These are phyloP conservation scores for Climacium dendroides DNA, from an alignment of 225 moss, liverwort and hornwort genomes.

Conservation along the genomic window DNA sequence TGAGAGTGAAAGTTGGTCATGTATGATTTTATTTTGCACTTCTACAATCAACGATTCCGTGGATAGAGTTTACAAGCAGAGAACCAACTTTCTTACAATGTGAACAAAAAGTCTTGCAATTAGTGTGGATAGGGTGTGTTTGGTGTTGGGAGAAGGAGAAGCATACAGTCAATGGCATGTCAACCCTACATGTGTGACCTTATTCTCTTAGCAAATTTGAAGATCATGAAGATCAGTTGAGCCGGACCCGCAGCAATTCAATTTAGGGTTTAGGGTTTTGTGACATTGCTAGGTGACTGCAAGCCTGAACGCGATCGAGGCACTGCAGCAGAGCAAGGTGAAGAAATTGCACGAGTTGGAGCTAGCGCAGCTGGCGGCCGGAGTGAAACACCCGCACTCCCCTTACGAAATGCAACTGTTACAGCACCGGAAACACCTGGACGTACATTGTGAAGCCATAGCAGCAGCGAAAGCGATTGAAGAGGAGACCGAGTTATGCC, in stretches of 20 bases:
- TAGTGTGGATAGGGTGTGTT: not conserved
- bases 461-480: slow-evolving; percentile 19
- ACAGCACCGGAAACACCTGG: slow-evolving; percentile 26
- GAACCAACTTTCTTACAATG: not conserved
- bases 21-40: not conserved
- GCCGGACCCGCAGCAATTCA: not conserved
- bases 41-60: not conserved
- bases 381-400: slow-evolving; percentile 9
- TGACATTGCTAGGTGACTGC: slow-evolving; percentile 13
- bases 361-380: slow-evolving; percentile 14
- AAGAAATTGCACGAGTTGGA: slow-evolving; percentile 33
- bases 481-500: slow-evolving; percentile 16
- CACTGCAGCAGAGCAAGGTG: slow-evolving; percentile 35
- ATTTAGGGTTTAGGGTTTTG: not conserved
- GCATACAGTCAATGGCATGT: not conserved
- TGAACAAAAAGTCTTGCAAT: not conserved
- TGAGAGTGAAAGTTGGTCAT: not conserved
- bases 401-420: slow-evolving; percentile 42
- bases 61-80: not conserved
- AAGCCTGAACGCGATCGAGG: slow-evolving; percentile 27
- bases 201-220: not conserved
- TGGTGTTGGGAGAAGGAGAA: not conserved
- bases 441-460: slow-evolving; percentile 29
- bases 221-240: not conserved
- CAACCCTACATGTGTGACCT: not conserved